Conservation (phyloP, 1,284 basidiomycete species). For the Cryptococcus jaspeensis region DNA sequence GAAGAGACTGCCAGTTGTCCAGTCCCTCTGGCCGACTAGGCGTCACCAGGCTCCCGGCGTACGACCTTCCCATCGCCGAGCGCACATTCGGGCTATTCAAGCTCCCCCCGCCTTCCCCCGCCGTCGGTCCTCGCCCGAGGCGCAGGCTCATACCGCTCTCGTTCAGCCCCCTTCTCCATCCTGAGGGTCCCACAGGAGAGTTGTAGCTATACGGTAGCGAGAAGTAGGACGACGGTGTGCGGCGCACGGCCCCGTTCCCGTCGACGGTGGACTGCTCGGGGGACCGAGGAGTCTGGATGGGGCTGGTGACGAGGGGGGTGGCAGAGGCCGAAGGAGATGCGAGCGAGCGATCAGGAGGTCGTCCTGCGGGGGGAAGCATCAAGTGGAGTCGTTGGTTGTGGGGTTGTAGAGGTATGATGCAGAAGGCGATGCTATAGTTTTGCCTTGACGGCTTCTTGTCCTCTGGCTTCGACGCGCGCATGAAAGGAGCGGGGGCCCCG, state of each 20-base stretch:
- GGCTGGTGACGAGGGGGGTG: neutral
- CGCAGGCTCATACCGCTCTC: neutral
- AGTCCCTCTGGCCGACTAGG: constrained; percentile 1
- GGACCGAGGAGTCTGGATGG: neutral
- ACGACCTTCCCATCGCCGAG: too few relatives aligned
- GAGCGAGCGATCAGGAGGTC: neutral
- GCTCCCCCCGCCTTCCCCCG: too few relatives aligned
- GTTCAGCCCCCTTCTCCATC: neutral
- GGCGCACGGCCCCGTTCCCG: neutral
- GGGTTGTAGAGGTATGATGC: too few relatives aligned
- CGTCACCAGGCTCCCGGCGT: too few relatives aligned
- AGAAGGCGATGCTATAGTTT: too few relatives aligned
- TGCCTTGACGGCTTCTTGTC: too few relatives aligned
- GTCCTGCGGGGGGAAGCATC: too few relatives aligned
- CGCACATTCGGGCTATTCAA: too few relatives aligned
- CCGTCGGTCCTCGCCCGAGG: too few relatives aligned
- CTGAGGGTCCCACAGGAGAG: neutral
- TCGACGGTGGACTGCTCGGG: neutral
- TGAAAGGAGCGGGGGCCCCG: too few relatives aligned
- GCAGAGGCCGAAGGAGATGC: neutral
- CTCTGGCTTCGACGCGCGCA: too few relatives aligned
- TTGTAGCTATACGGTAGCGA: constrained; percentile 1
- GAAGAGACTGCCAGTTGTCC: constrained; percentile 40
- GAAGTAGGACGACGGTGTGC: constrained; percentile 1
- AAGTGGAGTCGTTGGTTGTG: too few relatives aligned